Evolutionary conservation across 2,329 filamentous ascomycete species (phyloP), one percentile per base, ranked within the genome.

Genomic region (Elsinoe perseae): DNA sequence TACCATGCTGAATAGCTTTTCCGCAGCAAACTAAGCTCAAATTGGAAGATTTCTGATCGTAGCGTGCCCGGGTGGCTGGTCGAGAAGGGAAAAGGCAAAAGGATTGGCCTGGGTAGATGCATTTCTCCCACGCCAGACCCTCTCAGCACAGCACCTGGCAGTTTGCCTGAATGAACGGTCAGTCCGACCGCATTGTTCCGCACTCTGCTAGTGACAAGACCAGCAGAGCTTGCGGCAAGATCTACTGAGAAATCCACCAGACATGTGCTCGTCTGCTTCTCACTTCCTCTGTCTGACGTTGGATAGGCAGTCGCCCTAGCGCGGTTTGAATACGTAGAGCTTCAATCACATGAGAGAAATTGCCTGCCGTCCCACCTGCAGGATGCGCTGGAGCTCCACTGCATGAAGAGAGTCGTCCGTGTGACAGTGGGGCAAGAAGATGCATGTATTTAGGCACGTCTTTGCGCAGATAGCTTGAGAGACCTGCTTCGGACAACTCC

Each of bases 301-400:
- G 25, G 14, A 16, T 18, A 30, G 25, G 25, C 25, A 50, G 21
- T 50, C 25, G 23, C 25, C 27, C 25, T 30, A 32, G 25, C 25
- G 25, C 25, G 44, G 28, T 52, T 34, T 16, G n/a, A 34, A n/a
- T 18, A 30, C 48, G 32, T 30, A 52, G 9, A n/a, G 18, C 30
- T 25, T 20, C 2, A 28, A 38, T 52, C 48, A 52, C 48, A 52
- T 52, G 48, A 52, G 48, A 38, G 30, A 28, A 52, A 34, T 28
- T 3, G 16, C 16, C 48, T 52, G 48, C 48, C 48, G 48, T 30
- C 38, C 48, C 48, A 34, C 48, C n/a, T 52, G 48, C 48, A 16
- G 48, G 28, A 38, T 34, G 48, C 28, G 44, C 18, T 50, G 44
- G 25, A 32, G 25, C 44, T 52, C 48, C 25, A 32, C 44, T 34